phyloP scores from a whole-genome alignment of 192 early-diverging fungal genomes.

The Pilobolus umbonatus region DNA sequence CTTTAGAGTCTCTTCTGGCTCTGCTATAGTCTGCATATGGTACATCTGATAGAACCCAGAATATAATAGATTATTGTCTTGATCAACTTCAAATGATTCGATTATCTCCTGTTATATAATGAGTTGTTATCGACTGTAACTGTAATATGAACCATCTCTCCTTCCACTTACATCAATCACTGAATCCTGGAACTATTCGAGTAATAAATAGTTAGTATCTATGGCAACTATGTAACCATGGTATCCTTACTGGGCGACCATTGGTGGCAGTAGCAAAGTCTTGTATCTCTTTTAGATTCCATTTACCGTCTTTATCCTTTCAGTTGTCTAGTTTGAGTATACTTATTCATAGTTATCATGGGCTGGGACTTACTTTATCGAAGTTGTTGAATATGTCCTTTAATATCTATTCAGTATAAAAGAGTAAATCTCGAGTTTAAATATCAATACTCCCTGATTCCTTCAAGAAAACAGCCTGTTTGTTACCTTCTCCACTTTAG shows the following conservation, averaged over 20 bases:
- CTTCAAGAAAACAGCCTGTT: neutral
- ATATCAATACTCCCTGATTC: neutral
- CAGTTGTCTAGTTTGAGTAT: neutral
- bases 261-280: slow-evolving; percentile 48
- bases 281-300: slow-evolving; percentile 41
- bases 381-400: slow-evolving; percentile 34
- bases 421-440: neutral
- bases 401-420: slow-evolving; percentile 18
- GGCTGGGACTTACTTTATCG: slow-evolving; percentile 25
- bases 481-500: neutral
- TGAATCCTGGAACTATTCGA: slow-evolving; percentile 15
- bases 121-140: neutral
- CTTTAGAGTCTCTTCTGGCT: slow-evolving; percentile 70
- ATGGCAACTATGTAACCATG: neutral
- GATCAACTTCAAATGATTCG: slow-evolving; percentile 60
- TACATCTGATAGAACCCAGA: slow-evolving; percentile 82
- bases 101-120: slow-evolving; percentile 55
- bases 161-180: slow-evolving; percentile 9
- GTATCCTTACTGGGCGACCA: slow-evolving; percentile 39
- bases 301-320: slow-evolving; percentile 38
- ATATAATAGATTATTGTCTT: slow-evolving; percentile 54
- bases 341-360: neutral
- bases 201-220: neutral
- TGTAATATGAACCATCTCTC: neutral
- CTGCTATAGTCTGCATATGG: slow-evolving; percentile 61